phyloP scores from a whole-genome alignment of 441 rosid species.

The Aleurites moluccanus region DNA sequence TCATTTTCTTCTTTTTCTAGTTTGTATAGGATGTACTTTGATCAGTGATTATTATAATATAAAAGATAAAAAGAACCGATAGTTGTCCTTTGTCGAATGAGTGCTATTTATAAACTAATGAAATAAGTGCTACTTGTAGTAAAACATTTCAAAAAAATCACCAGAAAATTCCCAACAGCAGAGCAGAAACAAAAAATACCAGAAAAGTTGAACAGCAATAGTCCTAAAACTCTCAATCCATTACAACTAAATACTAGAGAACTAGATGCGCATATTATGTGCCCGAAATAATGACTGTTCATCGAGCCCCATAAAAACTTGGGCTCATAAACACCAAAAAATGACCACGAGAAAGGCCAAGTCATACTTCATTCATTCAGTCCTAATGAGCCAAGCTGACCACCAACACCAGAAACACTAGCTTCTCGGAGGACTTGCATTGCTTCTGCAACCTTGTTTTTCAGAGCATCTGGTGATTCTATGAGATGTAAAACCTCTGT shows the following conservation, averaged over 20 bases:
- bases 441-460: conserved; percentile 70
- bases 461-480: conserved; percentile 75
- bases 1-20: too few relatives aligned
- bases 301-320: conserved; percentile 19
- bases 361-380: conserved; percentile 37
- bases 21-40: too few relatives aligned
- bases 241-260: not conserved
- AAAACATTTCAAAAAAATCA: too few relatives aligned
- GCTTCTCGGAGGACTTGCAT: conserved; percentile 57
- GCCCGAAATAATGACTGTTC: conserved; percentile 6
- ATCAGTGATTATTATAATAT: too few relatives aligned
- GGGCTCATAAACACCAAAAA: not conserved
- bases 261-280: not conserved
- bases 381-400: conserved; percentile 36
- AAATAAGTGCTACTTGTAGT: too few relatives aligned
- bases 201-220: not conserved
- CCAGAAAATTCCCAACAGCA: too few relatives aligned
- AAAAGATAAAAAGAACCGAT: too few relatives aligned
- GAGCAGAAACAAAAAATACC: not conserved
- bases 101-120: too few relatives aligned
- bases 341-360: not conserved
- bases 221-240: not conserved
- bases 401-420: conserved; percentile 35
- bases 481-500: conserved; percentile 70
- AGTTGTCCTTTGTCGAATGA: too few relatives aligned